Conservation (phyloP, 139 green algal genomes). For the Astrephomene gubernaculifera region DNA sequence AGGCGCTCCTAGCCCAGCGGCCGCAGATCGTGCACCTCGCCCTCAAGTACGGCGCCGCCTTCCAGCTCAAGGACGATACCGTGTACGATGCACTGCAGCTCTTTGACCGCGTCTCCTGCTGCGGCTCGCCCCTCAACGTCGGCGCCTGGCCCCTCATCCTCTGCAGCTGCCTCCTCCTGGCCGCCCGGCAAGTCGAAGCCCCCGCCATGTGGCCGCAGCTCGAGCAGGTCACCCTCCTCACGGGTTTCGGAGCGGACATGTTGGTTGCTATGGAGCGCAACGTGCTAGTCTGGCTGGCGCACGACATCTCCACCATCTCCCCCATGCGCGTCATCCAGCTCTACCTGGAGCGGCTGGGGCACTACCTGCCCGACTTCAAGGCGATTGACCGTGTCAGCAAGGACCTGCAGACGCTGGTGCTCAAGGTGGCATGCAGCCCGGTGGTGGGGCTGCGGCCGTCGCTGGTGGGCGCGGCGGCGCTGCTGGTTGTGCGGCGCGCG, state of each 20-base stretch:
- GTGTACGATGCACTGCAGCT: conserved; percentile 62
- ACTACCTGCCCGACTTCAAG: conserved; percentile 60
- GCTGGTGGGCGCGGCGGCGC: conserved; percentile 53
- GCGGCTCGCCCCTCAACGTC: conserved; percentile 44
- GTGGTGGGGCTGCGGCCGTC: conserved; percentile 48
- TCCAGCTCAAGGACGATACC: conserved; percentile 53
- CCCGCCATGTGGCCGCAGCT: conserved; percentile 34
- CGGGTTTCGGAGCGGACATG: conserved; percentile 47
- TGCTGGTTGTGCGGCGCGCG: conserved; percentile 50
- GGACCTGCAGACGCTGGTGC: conserved; percentile 52
- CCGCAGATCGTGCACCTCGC: conserved; percentile 57
- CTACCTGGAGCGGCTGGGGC: conserved; percentile 83
- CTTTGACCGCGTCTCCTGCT: conserved; percentile 55
- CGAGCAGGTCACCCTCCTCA: conserved; percentile 39
- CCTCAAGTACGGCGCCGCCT: conserved; percentile 55
- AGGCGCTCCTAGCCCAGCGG: conserved; percentile 51
- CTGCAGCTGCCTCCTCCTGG: conserved; percentile 53
- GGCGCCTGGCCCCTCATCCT: conserved; percentile 54
- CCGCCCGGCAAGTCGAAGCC: conserved; percentile 25
- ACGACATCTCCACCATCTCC: conserved; percentile 74
- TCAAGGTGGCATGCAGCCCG: conserved; percentile 45
- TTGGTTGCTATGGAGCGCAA: conserved; percentile 56
- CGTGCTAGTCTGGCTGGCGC: conserved; percentile 42
- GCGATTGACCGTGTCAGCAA: conserved; percentile 35
- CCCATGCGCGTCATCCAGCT: conserved; percentile 80